Evolutionary conservation across 139 green algal genomes (phyloP).

Genomic region (Chlorella sp.): DNA sequence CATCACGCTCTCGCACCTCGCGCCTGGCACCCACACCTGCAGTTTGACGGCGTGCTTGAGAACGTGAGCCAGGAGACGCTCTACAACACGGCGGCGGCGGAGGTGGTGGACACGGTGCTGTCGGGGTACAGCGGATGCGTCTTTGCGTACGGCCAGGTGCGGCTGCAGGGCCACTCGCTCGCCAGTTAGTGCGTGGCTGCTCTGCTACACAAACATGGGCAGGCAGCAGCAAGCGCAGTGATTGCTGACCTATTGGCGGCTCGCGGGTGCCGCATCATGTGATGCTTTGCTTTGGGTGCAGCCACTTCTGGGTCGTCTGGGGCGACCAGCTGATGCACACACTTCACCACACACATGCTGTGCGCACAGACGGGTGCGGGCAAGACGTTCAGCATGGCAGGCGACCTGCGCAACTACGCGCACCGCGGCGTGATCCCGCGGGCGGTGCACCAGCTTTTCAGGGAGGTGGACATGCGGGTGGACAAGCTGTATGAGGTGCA

Average conservation of each 20-base stretch:
- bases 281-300: neutral
- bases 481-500: slow-evolving; percentile 49
- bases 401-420: slow-evolving; percentile 42
- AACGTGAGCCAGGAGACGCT: slow-evolving; percentile 60
- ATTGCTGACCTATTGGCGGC: neutral
- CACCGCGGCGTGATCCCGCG: slow-evolving; percentile 67
- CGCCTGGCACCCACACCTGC: no score
- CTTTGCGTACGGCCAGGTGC: slow-evolving; percentile 71
- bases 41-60: slow-evolving; percentile 69
- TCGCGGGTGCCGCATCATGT: neutral
- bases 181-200: neutral
- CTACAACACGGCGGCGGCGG: slow-evolving; percentile 42
- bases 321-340: no score
- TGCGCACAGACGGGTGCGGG: slow-evolving; percentile 78
- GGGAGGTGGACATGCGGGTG: slow-evolving; percentile 47
- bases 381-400: slow-evolving; percentile 79
- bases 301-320: neutral
- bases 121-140: slow-evolving; percentile 71
- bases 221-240: neutral
- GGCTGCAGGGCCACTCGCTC: neutral
- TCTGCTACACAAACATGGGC: neutral
- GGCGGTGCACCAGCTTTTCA: slow-evolving; percentile 66
- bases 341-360: neutral
- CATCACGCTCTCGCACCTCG: no score
- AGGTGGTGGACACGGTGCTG: slow-evolving; percentile 62